Evolutionary conservation across 208 protist genomes (phyloP).

Genomic region (Sergeia podlipaevii): DNA sequence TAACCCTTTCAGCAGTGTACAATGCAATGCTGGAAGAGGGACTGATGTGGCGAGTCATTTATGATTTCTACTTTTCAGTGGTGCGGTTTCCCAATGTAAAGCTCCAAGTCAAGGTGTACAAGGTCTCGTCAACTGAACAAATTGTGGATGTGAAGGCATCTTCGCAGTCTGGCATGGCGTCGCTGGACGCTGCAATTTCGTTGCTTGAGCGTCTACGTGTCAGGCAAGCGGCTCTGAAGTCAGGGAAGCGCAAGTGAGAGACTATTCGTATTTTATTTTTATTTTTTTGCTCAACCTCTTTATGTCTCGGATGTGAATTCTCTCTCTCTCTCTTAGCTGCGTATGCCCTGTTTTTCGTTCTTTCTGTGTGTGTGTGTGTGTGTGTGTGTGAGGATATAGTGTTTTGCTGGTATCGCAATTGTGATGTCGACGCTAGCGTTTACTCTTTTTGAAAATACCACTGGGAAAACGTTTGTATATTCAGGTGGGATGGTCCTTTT

Average conservation of each 20-base stretch:
- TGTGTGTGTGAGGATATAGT: too few species aligned
- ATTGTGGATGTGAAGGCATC: conserved; percentile 78
- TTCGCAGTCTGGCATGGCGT: conserved; percentile 65
- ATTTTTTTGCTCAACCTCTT: not conserved
- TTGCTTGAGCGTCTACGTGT: conserved; percentile 75
- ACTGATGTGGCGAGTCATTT: conserved; percentile 67
- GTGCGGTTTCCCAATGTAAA: conserved; percentile 71
- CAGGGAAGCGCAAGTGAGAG: too few species aligned
- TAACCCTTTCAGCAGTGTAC: conserved; percentile 55
- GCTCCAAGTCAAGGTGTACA: conserved; percentile 81
- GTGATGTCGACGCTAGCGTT: not conserved
- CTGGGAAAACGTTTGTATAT: too few species aligned
- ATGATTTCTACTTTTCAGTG: conserved; percentile 72
- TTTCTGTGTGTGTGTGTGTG: conserved; percentile 2
- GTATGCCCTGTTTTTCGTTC: not conserved
- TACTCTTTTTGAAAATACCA: not conserved
- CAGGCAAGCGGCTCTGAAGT: conserved; percentile 30
- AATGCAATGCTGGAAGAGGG: conserved; percentile 65
- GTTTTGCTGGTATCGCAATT: not conserved
- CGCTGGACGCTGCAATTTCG: conserved; percentile 38
- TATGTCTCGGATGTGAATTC: too few species aligned
- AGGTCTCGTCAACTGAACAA: conserved; percentile 46
- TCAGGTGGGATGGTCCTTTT: too few species aligned
- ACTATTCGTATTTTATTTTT: not conserved
- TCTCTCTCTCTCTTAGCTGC: too few species aligned